A percentile compares a stretch with the other conserved stretches of the same genome.
These are phyloP conservation scores for Cladosporium sp. DNA, from an alignment of 2,329 filamentous ascomycete genomes.

Conservation along the genomic window DNA sequence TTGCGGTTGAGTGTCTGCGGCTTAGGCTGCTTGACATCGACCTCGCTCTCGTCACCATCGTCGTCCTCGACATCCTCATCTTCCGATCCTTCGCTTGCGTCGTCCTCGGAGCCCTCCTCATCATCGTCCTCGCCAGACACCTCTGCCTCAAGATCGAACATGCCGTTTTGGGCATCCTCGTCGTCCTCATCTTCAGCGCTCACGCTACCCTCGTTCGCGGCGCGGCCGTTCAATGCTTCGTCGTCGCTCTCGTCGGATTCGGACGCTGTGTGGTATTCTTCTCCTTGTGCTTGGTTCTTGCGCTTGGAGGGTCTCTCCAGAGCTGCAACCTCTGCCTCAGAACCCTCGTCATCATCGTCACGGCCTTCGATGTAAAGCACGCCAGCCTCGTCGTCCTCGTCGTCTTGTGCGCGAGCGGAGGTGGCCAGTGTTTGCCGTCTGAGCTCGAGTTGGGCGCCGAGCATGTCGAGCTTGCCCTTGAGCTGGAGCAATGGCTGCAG, in stretches of 20 bases:
- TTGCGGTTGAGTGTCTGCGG: slow-evolving; percentile 27
- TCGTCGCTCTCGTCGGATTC: slow-evolving; percentile 79
- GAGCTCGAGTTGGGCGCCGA: slow-evolving; percentile 84
- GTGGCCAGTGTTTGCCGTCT: slow-evolving; percentile 65
- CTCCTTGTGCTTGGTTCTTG: slow-evolving; percentile 20
- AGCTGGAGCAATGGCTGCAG: slow-evolving; percentile 80
- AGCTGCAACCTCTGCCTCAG: slow-evolving; percentile 50
- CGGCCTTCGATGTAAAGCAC: slow-evolving; percentile 88
- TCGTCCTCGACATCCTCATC: slow-evolving; percentile 52
- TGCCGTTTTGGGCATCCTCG: slow-evolving; percentile 62
- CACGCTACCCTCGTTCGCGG: slow-evolving; percentile 39
- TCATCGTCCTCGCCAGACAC: slow-evolving; percentile 49
- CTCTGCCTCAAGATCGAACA: slow-evolving; percentile 35
- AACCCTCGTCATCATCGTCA: slow-evolving; percentile 62
- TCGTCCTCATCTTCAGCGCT: slow-evolving; percentile 67
- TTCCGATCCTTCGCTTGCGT: slow-evolving; percentile 34
- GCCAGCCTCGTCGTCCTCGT: slow-evolving; percentile 69
- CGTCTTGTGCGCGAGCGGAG: slow-evolving; percentile 52
- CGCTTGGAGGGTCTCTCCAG: slow-evolving; percentile 7
- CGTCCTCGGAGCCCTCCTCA: slow-evolving; percentile 46
- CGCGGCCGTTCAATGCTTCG: slow-evolving; percentile 55
- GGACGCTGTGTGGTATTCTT: slow-evolving; percentile 37
- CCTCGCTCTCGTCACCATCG: slow-evolving; percentile 30
- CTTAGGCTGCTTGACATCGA: slow-evolving; percentile 26
- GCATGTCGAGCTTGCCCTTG: slow-evolving; percentile 93